Conservation (phyloP, 805 yeast genomes). For the Lipomyces kockii region DNA sequence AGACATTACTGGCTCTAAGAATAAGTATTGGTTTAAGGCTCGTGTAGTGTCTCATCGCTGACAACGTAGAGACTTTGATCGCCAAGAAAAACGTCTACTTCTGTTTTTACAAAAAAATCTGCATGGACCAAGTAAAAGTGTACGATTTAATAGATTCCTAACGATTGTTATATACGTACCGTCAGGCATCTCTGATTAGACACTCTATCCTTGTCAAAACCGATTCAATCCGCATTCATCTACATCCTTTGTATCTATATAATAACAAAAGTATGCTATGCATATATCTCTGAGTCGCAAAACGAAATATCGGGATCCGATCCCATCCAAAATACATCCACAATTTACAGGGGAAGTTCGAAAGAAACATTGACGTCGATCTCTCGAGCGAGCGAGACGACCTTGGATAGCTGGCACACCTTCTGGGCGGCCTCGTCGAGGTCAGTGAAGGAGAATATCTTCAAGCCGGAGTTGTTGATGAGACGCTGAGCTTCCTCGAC, state of each 20-base stretch:
- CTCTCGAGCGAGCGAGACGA: slow-evolving; percentile 54
- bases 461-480: slow-evolving; percentile 85
- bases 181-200: background rate
- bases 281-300: background rate
- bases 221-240: background rate
- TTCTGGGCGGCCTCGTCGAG: slow-evolving; percentile 97
- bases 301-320: background rate
- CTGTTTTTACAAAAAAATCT: too few species aligned
- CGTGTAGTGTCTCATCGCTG: background rate
- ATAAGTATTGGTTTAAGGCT: background rate
- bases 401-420: slow-evolving; percentile 75
- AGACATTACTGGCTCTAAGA: too few species aligned
- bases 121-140: too few species aligned
- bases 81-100: too few species aligned
- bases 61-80: background rate
- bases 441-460: slow-evolving; percentile 88
- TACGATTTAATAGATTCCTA: too few species aligned
- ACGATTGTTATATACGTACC: background rate
- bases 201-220: background rate
- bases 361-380: slow-evolving; percentile 56
- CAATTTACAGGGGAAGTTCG: slow-evolving; percentile 52
- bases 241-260: background rate
- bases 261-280: background rate
- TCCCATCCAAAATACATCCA: background rate
- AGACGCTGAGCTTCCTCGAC: slow-evolving; percentile 84